These are phyloP conservation scores for Ophiosphaerella herpotricha DNA, from an alignment of 2,329 filamentous ascomycete genomes.

Conservation along the genomic window DNA sequence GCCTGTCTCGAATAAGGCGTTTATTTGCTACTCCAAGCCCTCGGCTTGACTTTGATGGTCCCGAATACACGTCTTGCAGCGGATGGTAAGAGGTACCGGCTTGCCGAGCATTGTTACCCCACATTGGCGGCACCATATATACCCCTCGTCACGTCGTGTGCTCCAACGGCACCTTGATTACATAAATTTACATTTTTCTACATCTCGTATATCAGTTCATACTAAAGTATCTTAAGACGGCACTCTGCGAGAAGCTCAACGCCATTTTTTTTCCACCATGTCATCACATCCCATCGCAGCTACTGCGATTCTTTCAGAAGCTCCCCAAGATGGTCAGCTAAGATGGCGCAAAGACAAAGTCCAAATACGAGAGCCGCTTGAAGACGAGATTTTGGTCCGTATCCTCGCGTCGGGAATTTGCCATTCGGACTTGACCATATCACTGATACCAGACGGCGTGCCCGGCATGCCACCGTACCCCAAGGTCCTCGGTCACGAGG, in stretches of 20 bases:
- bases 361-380: conserved; percentile 39
- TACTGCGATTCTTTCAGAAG: conserved; percentile 47
- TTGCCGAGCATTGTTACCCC: too few species aligned
- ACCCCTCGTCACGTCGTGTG: too few species aligned
- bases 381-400: conserved; percentile 58
- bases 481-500: conserved; percentile 60
- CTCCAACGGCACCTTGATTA: too few species aligned
- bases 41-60: too few species aligned
- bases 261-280: background rate
- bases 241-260: too few species aligned
- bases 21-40: too few species aligned
- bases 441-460: conserved; percentile 43
- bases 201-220: background rate
- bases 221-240: too few species aligned
- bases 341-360: conserved; percentile 50
- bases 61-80: too few species aligned
- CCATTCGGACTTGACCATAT: conserved; percentile 59
- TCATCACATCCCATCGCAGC: conserved; percentile 12
- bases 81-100: too few species aligned
- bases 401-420: conserved; percentile 61
- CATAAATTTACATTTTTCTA: too few species aligned
- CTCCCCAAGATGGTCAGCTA: conserved; percentile 39
- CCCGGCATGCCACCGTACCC: conserved; percentile 47
- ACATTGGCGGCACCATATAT: too few species aligned
- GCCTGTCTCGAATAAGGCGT: too few species aligned